Percentiles rank a stretch among this genome's conserved stretches.
Evolutionary conservation across 1,284 basidiomycete species (phyloP).

Genomic region (Trichosporon sp.): DNA sequence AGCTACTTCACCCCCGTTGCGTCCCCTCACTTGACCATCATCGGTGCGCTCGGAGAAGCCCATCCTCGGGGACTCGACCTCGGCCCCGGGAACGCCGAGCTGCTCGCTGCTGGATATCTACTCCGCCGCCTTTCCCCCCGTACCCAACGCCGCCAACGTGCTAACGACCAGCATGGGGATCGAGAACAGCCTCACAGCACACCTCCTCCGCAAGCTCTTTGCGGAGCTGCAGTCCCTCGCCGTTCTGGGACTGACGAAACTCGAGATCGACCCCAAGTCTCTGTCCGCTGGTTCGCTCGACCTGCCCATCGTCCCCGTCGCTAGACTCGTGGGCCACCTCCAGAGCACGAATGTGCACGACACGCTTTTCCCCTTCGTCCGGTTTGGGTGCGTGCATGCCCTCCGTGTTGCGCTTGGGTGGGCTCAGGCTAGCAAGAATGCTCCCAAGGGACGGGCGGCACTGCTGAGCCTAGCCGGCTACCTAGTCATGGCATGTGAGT

Average conservation of each 20-base stretch:
- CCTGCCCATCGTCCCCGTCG: conserved; percentile 22
- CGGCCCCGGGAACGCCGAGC: too few relatives aligned
- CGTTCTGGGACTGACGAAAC: neutral
- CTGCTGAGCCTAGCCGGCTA: conserved; percentile 51
- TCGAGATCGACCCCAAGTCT: neutral
- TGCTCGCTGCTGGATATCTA: too few relatives aligned
- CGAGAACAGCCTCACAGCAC: neutral
- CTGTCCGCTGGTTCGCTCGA: neutral
- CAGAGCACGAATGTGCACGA: conserved; percentile 41
- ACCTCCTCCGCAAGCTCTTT: neutral
- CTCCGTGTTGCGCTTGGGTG: conserved; percentile 43
- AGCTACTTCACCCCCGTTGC: too few relatives aligned
- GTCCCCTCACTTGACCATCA: too few relatives aligned
- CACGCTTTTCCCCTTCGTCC: conserved; percentile 42
- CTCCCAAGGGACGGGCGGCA: conserved; percentile 29
- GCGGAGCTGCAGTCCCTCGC: neutral
- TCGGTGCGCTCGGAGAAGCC: too few relatives aligned
- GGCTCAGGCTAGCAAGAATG: conserved; percentile 36
- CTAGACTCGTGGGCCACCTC: conserved; percentile 40
- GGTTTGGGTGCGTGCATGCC: conserved; percentile 48
- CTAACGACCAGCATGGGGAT: neutral
- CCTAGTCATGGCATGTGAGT: conserved; percentile 50
- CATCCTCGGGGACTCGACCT: too few relatives aligned
- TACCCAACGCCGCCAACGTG: too few relatives aligned
- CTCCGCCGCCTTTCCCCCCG: too few relatives aligned